phyloP scores from a whole-genome alignment of 345 rosid species.

The Dimocarpus longan region DNA sequence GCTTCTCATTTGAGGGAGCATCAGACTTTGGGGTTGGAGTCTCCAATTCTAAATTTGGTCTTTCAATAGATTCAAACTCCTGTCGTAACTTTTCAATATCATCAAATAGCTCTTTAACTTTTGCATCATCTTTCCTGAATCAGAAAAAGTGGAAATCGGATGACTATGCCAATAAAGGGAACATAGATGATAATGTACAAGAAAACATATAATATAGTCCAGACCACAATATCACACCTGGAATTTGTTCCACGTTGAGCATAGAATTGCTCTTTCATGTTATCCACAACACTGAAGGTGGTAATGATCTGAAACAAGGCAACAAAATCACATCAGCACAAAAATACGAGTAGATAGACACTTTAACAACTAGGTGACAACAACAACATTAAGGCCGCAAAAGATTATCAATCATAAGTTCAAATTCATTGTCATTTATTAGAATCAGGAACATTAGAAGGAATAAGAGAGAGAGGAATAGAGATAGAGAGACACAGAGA shows the following conservation, averaged over 20 bases:
- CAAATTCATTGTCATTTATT: background rate
- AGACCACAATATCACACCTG: slow-evolving; percentile 44
- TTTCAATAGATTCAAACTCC: slow-evolving; percentile 79
- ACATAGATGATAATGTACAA: background rate
- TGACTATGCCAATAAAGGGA: slow-evolving; percentile 1
- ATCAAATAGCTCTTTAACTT: slow-evolving; percentile 69
- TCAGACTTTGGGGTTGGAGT: slow-evolving; percentile 46
- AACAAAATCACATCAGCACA: background rate
- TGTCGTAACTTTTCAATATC: slow-evolving; percentile 72
- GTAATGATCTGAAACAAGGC: slow-evolving; percentile 66
- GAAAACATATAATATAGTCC: background rate
- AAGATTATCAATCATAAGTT: background rate
- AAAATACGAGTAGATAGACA: background rate
- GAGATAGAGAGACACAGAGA: no score
- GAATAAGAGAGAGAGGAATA: background rate
- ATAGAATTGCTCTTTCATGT: slow-evolving; percentile 81
- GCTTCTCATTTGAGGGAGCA: slow-evolving; percentile 36
- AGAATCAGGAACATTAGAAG: background rate
- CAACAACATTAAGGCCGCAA: background rate
- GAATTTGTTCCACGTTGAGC: slow-evolving; percentile 49
- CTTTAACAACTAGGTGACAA: background rate
- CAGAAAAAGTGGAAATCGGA: background rate
- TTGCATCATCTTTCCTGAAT: slow-evolving; percentile 70
- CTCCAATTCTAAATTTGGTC: slow-evolving; percentile 84
- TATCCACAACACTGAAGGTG: slow-evolving; percentile 90